Evolutionary conservation across 345 rosid species (phyloP), one percentile per base, ranked within the genome.

Genomic region (Firmiana major): DNA sequence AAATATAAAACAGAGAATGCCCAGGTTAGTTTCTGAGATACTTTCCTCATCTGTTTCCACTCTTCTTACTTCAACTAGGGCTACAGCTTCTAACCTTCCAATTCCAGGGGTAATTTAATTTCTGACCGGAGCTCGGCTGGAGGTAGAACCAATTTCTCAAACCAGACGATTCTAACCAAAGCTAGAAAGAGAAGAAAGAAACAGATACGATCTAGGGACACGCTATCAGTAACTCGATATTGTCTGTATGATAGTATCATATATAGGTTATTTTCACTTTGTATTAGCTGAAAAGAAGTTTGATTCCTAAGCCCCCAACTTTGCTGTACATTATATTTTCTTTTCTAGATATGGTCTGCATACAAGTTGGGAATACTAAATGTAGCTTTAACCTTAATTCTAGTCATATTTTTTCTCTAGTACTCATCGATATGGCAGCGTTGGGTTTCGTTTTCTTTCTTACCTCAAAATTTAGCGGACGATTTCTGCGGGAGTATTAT

Each of bases 1-100:
- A 95, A 90, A 73, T 79, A 81, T 77, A 93, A 87, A 86, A 85
- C 91, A 75, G 99, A 90, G 77, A 88, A 88, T 73, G 80, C 92
- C 49, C 89, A 90, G 87, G 94, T 89, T 77, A 79, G 73, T 68
- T 63, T 63, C 64, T 59, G 26, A 75, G 49, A 46, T 21, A 53
- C 46, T 53, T 53, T 11, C 6, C 46, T 53, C 63, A 53, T 53
- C 45, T 71, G 46, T 53, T 53, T n/a, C 22, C 62, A 31, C 26
- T 31, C 6, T 11, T 53, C 63, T 34, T 71, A 2, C 11, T 69
- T 48, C 38, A 11, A 71, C 63, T 4, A 53, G n/a, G 1, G 75
- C 62, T 34, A 28, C 75, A 6, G 46, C 21, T 31, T 53, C 74
- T n/a, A 31, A 51, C 28, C 43, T 17, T 71, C 6, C 63, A 34